Percentiles rank a stretch among this genome's conserved stretches.
Conservation (phyloP, 2,329 filamentous ascomycete species). For the Curvularia hawaiiensis region DNA sequence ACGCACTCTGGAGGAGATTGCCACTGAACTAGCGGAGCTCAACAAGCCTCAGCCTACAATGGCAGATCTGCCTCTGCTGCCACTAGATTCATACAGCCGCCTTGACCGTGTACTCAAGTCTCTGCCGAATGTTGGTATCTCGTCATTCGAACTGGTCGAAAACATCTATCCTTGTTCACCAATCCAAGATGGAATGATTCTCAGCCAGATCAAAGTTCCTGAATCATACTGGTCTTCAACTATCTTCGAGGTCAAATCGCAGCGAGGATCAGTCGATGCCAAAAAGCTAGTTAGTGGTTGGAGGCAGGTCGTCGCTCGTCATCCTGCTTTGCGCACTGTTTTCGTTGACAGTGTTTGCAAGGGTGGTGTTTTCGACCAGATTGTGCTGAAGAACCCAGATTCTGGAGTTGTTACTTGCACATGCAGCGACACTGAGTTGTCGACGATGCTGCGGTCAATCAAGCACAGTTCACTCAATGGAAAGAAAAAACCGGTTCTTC, state of each 20-base stretch:
- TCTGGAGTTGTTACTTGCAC: constrained; percentile 29
- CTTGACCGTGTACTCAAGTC: constrained; percentile 38
- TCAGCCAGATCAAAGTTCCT: constrained; percentile 40
- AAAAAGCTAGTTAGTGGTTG: constrained; percentile 32
- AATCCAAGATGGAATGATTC: constrained; percentile 43
- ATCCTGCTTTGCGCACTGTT: constrained; percentile 41
- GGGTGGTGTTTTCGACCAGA: constrained; percentile 44
- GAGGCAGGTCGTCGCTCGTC: constrained; percentile 40
- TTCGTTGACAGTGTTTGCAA: constrained; percentile 44
- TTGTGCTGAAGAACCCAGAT: constrained; percentile 37
- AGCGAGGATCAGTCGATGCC: constrained; percentile 28
- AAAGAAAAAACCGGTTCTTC: constrained; percentile 38
- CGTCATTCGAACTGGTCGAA: constrained; percentile 32
- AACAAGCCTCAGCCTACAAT: constrained; percentile 37
- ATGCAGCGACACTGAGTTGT: constrained; percentile 33
- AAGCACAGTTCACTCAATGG: constrained; percentile 35
- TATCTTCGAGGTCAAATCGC: constrained; percentile 35
- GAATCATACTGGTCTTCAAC: constrained; percentile 40
- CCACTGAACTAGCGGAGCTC: constrained; percentile 28
- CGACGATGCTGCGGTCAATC: constrained; percentile 29
- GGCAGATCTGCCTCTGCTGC: constrained; percentile 40
- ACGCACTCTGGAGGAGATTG: constrained; percentile 38
- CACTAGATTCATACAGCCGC: constrained; percentile 39
- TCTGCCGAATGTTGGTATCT: constrained; percentile 28
- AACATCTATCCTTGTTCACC: constrained; percentile 42